Evolutionary conservation across 2,329 filamentous ascomycete genomes (phyloP).

Genomic region (Allantophomopsis lycopodina): DNA sequence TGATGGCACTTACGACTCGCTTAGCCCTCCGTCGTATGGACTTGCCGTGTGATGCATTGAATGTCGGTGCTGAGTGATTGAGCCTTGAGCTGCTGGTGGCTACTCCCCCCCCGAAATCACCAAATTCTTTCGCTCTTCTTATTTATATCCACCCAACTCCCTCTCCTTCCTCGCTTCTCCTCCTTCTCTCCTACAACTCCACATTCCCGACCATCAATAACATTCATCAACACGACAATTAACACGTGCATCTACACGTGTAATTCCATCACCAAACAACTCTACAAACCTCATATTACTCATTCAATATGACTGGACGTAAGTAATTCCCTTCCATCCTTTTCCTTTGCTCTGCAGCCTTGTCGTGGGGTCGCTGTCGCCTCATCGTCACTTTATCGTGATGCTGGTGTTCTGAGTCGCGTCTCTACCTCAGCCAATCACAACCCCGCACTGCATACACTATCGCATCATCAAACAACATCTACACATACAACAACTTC

Average conservation of each 20-base stretch:
- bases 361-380: conserved; percentile 7
- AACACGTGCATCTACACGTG: conserved; percentile 16
- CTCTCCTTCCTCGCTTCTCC: conserved; percentile 13
- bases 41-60: too few relatives aligned
- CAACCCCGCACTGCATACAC: conserved; percentile 1
- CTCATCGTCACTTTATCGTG: conserved; percentile 9
- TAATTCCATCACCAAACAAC: conserved; percentile 20
- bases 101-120: too few relatives aligned
- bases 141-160: not conserved
- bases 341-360: conserved; percentile 2
- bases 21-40: too few relatives aligned
- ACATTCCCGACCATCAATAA: conserved; percentile 7
- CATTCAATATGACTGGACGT: conserved; percentile 59
- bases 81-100: too few relatives aligned
- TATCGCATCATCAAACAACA: conserved; percentile 6
- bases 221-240: conserved; percentile 13
- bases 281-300: conserved; percentile 10
- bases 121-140: too few relatives aligned
- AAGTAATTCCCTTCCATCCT: conserved; percentile 28
- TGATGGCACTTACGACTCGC: too few relatives aligned
- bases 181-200: conserved; percentile 9
- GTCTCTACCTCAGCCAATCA: conserved; percentile 8
- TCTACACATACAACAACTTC: too few relatives aligned
- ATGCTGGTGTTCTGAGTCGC: conserved; percentile 15
- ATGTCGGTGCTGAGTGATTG: too few relatives aligned